Conservation (phyloP, 129 eudicot species). For the Calendula officinalis region DNA sequence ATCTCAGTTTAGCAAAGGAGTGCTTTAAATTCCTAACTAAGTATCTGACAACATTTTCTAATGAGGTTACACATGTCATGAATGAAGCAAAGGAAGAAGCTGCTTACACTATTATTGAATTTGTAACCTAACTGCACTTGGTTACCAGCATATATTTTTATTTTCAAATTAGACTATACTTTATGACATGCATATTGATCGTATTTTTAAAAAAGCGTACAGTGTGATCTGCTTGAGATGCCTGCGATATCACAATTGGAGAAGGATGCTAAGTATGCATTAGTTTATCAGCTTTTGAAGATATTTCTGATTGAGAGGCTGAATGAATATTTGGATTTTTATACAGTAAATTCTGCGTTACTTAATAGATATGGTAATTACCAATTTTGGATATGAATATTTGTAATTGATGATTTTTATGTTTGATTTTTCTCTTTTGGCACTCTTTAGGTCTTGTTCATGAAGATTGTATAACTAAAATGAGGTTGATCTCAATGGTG, state of each 20-base stretch:
- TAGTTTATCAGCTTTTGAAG: conserved; percentile 62
- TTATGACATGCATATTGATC: not conserved
- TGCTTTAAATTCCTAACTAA: conserved; percentile 59
- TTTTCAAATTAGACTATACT: not conserved
- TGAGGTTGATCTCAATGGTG: conserved; percentile 81
- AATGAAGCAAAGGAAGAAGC: conserved; percentile 84
- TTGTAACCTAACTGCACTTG: conserved; percentile 32
- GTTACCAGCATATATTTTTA: not conserved
- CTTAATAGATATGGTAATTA: conserved; percentile 59
- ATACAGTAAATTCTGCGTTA: conserved; percentile 54
- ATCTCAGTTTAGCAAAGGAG: conserved; percentile 68
- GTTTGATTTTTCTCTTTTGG: conserved; percentile 9
- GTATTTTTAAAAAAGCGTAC: conserved; percentile 15
- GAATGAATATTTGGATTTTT: conserved; percentile 61
- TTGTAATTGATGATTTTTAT: not conserved
- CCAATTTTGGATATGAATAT: not conserved
- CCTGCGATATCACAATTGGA: conserved; percentile 84
- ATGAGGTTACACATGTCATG: conserved; percentile 51
- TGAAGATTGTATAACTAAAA: conserved; percentile 78
- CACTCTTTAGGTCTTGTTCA: conserved; percentile 64
- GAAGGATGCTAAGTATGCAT: conserved; percentile 68
- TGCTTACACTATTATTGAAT: conserved; percentile 58
- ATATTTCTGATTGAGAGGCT: conserved; percentile 67
- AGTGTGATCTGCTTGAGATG: conserved; percentile 88
- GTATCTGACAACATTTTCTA: conserved; percentile 77